These are phyloP conservation scores for Coriaria nepalensis DNA, from an alignment of 306 rosid species.

Conservation along the genomic window DNA sequence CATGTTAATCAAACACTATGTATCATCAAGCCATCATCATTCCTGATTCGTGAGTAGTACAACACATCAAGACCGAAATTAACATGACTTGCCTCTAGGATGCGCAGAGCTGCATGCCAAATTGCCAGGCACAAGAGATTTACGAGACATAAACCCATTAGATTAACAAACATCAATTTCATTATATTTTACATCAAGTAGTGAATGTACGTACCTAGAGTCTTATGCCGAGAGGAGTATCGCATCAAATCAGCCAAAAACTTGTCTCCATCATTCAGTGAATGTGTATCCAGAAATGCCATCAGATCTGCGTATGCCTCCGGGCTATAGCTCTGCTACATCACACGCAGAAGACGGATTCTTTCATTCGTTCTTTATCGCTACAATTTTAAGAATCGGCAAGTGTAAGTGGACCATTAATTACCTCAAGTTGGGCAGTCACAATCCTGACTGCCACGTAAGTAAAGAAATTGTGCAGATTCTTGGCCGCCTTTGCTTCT, in stretches of 20 bases:
- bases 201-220: constrained; percentile 33
- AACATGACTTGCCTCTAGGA: constrained; percentile 54
- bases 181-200: too few species aligned
- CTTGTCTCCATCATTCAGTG: constrained; percentile 78
- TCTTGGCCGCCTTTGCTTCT: constrained; percentile 70
- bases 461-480: constrained; percentile 82
- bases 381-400: too few species aligned
- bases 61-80: not conserved
- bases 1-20: not conserved
- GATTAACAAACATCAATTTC: too few species aligned
- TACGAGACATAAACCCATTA: too few species aligned
- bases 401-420: not conserved
- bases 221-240: constrained; percentile 78
- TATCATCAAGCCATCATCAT: too few species aligned
- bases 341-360: too few species aligned
- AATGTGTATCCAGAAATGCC: constrained; percentile 55
- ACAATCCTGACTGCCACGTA: constrained; percentile 66
- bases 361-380: too few species aligned
- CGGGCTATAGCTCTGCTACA: constrained; percentile 61
- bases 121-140: too few species aligned
- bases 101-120: constrained; percentile 65
- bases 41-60: too few species aligned
- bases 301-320: constrained; percentile 75
- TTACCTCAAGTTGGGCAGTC: constrained; percentile 83
- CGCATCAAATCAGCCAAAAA: constrained; percentile 76